A percentile compares a stretch with the other conserved stretches of the same genome.
These are phyloP conservation scores for Chlorella sorokiniana DNA, from an alignment of 139 green algal species.

Conservation along the genomic window DNA sequence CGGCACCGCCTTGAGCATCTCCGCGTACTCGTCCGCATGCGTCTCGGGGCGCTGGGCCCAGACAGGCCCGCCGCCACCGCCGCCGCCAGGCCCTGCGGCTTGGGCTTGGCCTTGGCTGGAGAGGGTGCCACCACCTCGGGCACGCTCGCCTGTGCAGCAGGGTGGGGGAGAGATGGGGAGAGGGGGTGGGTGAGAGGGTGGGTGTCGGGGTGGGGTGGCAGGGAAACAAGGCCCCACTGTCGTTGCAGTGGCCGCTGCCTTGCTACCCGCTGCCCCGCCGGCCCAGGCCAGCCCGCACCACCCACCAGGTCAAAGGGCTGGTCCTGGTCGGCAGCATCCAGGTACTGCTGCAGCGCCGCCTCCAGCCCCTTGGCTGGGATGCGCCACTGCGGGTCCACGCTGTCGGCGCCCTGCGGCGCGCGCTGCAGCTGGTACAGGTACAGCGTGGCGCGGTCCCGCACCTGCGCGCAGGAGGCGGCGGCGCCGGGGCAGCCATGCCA, in stretches of 20 bases:
- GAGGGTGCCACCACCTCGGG: conserved; percentile 6
- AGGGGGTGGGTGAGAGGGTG: neutral
- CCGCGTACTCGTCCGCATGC: conserved; percentile 42
- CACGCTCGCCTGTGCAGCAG: conserved; percentile 34
- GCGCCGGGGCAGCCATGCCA: neutral
- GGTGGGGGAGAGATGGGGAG: too few species aligned
- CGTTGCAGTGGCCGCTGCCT: neutral
- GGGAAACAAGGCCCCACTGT: too few species aligned
- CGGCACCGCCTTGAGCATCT: conserved; percentile 69
- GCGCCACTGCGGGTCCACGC: conserved; percentile 59
- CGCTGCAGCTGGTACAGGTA: conserved; percentile 87
- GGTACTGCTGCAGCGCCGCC: conserved; percentile 77
- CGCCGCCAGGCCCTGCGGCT: conserved; percentile 46
- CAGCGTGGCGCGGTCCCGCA: conserved; percentile 95
- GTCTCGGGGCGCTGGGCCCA: conserved; percentile 15
- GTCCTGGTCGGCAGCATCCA: conserved; percentile 61
- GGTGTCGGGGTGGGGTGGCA: too few species aligned
- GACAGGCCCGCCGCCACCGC: conserved; percentile 38
- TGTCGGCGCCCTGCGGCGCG: conserved; percentile 45
- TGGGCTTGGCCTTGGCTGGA: conserved; percentile 23
- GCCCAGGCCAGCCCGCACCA: neutral
- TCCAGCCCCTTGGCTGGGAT: conserved; percentile 84
- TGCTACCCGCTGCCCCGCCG: neutral
- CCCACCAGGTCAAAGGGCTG: conserved; percentile 77
- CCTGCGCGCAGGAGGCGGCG: conserved; percentile 44